Percentiles rank a stretch among this genome's conserved stretches.
These are phyloP conservation scores for Gossypium turneri DNA, from an alignment of 345 rosid species.

Conservation along the genomic window DNA sequence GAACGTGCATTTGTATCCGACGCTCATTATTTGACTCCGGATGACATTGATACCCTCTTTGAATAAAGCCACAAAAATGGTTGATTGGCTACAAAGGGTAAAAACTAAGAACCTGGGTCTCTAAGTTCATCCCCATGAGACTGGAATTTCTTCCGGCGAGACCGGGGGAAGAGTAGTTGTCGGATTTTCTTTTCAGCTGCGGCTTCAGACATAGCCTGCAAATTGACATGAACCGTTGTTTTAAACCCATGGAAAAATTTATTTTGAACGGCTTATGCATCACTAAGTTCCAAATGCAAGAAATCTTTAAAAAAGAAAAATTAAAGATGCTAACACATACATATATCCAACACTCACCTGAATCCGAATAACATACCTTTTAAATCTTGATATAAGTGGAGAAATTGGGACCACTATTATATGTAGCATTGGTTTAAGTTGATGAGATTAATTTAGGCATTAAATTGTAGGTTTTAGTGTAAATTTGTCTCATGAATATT, in stretches of 20 bases:
- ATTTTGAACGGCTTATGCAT: not conserved
- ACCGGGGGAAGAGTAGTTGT: slow-evolving; percentile 71
- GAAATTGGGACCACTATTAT: not conserved
- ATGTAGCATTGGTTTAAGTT: not conserved
- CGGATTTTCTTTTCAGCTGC: slow-evolving; percentile 89
- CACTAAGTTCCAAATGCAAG: not conserved
- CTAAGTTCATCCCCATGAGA: slow-evolving; percentile 37
- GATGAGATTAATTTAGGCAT: not conserved
- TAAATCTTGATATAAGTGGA: not conserved
- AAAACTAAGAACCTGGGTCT: slow-evolving; percentile 21
- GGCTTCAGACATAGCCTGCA: slow-evolving; percentile 63
- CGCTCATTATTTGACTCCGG: not conserved
- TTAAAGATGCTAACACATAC: no score
- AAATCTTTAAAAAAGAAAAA: not conserved
- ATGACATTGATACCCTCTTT: not conserved
- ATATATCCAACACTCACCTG: no score
- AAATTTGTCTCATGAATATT: no score
- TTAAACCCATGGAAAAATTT: not conserved
- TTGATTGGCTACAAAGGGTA: not conserved
- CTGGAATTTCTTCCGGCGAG: slow-evolving; percentile 73
- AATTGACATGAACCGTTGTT: not conserved
- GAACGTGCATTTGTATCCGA: not conserved
- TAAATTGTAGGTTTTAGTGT: no score
- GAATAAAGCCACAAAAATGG: not conserved
- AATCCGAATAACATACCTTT: no score